These are phyloP conservation scores for Eimeria necatrix DNA, from an alignment of 169 alveolate species.

Conservation along the genomic window DNA sequence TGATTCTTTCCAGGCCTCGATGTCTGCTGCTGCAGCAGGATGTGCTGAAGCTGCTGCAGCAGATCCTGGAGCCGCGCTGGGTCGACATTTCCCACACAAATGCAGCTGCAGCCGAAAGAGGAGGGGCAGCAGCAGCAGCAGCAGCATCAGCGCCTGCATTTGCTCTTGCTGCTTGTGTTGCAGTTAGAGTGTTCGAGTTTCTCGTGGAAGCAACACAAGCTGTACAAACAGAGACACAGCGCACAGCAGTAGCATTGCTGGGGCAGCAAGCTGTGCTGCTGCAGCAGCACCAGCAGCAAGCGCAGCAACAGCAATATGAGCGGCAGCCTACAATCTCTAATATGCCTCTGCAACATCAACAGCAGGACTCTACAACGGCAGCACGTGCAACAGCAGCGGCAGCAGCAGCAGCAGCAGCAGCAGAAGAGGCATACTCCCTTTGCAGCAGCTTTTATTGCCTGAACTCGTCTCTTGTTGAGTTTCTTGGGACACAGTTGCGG, in stretches of 20 bases:
- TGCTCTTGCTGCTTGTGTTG: slow-evolving; percentile 74
- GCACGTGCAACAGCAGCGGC: slow-evolving; percentile 64
- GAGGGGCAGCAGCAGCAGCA: slow-evolving; percentile 60
- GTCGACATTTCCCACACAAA: not conserved
- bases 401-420: slow-evolving; percentile 64
- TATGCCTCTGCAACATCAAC: slow-evolving; percentile 5
- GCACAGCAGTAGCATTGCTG: slow-evolving; percentile 41
- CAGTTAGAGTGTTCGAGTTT: slow-evolving; percentile 53
- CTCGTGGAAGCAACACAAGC: slow-evolving; percentile 33
- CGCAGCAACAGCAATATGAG: not conserved
- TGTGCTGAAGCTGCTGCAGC: slow-evolving; percentile 56
- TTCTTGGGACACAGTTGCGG: slow-evolving; percentile 74
- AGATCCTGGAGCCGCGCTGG: slow-evolving; percentile 59
- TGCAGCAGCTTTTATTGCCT: slow-evolving; percentile 47
- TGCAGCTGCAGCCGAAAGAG: slow-evolving; percentile 28
- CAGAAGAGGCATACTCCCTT: slow-evolving; percentile 51
- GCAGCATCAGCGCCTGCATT: slow-evolving; percentile 21
- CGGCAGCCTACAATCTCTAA: not conserved
- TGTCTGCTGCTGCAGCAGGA: slow-evolving; percentile 66
- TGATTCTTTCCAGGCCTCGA: slow-evolving; percentile 23
- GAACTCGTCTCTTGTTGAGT: slow-evolving; percentile 10
- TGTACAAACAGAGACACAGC: slow-evolving; percentile 42
- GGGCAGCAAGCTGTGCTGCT: slow-evolving; percentile 4
- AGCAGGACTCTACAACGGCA: slow-evolving; percentile 36
- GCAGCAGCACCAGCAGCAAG: slow-evolving; percentile 56